Evolutionary conservation across 495 filamentous ascomycete species (phyloP), one percentile per base, ranked within the genome.

Genomic region (Pseudevernia furfuracea): DNA sequence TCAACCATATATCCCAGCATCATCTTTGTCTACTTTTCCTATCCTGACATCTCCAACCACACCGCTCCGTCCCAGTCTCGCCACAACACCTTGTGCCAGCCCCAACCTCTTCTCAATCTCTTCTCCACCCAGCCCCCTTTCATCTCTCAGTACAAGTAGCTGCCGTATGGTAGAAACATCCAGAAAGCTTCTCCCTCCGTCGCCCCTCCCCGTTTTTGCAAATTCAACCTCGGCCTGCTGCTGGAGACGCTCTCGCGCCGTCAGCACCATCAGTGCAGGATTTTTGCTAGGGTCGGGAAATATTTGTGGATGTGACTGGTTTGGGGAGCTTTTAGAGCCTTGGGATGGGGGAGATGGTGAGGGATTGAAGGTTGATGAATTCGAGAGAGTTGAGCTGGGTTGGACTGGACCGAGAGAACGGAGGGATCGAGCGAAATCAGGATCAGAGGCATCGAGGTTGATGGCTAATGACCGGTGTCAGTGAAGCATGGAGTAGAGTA

Each of bases 371-470:
- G 78, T 80, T 62, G 82, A 85, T 39, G 81, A 78, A 67, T 78
- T 74, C 12, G 86, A 85, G 67, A 80, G 71, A 38, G 81, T 84
- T 14, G 85, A 84, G 62, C 76, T 76, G 23, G 87, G 85, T 59
- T 80, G 78, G 25, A 89, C 87, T 62, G 87, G 81, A 62, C 87
- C 87, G 67, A 90, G 78, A 48, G 74, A 73, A 69, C 81, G 82
- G 62, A 89, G 81, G 59, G 83, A 84, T 67, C 78, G 79, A 58
- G 82, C 83, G 73, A 85, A 87, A 72, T 82, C 74, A 4, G 85
- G 85, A 68, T 88, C 85, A n/a, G 78, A 79, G 65, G 81, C 82
- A 68, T 89, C 87, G 64, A 85, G 76, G 70, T 87, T 81, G 64
- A 88, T 84, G n/a, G 83, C 85, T 87, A 65, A 3, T 52, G 53